Evolutionary conservation across 768 basidiomycete genomes (phyloP).

Genomic region (Pleurotus citrinopileatus): DNA sequence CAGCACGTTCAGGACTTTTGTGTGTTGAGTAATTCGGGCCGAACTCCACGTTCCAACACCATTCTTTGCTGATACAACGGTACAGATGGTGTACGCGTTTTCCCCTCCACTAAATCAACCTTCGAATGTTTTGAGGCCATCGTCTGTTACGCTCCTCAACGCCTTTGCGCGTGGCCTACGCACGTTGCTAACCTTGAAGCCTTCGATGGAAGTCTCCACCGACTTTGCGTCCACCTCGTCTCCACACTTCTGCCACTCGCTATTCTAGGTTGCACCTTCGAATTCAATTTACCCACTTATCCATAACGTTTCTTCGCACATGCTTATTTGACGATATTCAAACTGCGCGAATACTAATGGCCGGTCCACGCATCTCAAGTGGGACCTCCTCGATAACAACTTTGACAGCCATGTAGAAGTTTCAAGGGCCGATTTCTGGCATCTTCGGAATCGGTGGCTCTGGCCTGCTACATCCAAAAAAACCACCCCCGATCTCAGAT

Average conservation of each 20-base stretch:
- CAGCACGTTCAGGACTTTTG: not conserved
- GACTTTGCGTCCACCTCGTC: not conserved
- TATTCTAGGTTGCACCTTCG: not conserved
- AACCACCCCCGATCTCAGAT: slow-evolving; percentile 9
- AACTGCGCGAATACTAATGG: slow-evolving; percentile 7
- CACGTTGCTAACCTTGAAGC: not conserved
- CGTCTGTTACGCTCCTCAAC: too few relatives aligned
- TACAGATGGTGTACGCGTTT: too few relatives aligned
- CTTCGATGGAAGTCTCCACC: not conserved
- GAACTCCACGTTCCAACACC: not conserved
- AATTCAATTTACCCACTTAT: too few relatives aligned
- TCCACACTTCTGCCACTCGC: not conserved
- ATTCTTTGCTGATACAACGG: too few relatives aligned
- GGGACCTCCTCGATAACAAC: not conserved
- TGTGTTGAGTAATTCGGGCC: not conserved
- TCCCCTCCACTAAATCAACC: too few relatives aligned
- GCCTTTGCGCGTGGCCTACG: not conserved
- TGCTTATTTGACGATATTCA: slow-evolving; percentile 7
- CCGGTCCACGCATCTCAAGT: not conserved
- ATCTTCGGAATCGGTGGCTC: not conserved
- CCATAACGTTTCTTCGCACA: too few relatives aligned
- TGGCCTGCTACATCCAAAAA: not conserved
- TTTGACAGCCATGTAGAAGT: slow-evolving; percentile 1
- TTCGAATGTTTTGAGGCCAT: too few relatives aligned
- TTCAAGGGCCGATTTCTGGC: slow-evolving; percentile 1